Base-by-base conservation (phyloP, 1,139 yeast genomes). In the Candida sp. region DNA sequence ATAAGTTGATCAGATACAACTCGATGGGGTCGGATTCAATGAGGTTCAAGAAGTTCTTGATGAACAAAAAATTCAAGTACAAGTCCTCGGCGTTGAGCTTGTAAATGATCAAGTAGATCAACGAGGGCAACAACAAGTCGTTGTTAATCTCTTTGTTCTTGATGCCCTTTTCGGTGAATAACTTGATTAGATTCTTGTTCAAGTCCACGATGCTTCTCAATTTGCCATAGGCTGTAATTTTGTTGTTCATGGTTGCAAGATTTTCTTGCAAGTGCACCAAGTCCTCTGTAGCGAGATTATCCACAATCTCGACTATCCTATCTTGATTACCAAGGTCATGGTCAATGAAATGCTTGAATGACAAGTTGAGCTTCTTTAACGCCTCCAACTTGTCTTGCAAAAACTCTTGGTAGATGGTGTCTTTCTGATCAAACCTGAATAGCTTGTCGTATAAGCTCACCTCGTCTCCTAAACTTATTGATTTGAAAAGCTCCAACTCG, bases 361-460 rank as follows among this genome's bases (percentile, higher is more conserved):
- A 69, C 27, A 76, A 56, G 1, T 63, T 51, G 31, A 72, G 57
- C 6, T 57, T 51, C 46, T 62, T 63, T 40, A 77, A 61, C 3
- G 63, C 59, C 7, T 50, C 58, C 46, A 76, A 55, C 57, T 76
- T 77, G 43, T 73, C 74, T 43, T 70, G 68, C 38, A 76, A 60
- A 42, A 72, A 68, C 44, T 69, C 73, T 53, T 75, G 80, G 55
- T 63, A 63, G 17, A 73, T 60, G 26, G 74, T 63, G 56, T 77
- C 81, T 42, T 66, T 66, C 52, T 73, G 73, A 56, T 76, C 77
- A 54, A 76, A 77, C 42, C 68, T 58, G 52, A 73, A 72, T 39
- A 77, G 63, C 58, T 76, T 76, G 46, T 75, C 78, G 54, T 73
- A 74, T 40, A 77, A 60, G 8, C 69, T 53, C 28, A 63, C 60